Percentiles rank a stretch among this genome's conserved stretches.
phyloP scores from a whole-genome alignment of 305 asterid genomes.

The Vinca major region DNA sequence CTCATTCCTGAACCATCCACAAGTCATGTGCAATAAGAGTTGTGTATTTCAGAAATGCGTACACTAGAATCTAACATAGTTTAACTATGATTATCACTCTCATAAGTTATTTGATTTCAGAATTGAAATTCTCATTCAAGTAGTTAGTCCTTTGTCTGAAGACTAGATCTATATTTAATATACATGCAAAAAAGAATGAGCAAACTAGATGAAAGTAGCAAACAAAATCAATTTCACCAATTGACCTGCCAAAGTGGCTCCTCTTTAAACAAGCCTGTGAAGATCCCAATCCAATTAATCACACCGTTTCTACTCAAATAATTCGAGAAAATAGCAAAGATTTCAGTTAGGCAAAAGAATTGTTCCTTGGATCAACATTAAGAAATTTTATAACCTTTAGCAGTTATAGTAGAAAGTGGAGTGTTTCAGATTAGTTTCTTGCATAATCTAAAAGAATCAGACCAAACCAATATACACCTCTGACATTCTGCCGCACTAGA shows the following conservation, averaged over 20 bases:
- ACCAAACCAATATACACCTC: background rate
- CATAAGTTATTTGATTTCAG: background rate
- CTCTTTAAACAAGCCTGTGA: background rate
- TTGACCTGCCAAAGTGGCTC: background rate
- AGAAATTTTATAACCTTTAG: background rate
- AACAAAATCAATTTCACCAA: background rate
- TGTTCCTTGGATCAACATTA: background rate
- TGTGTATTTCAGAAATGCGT: background rate
- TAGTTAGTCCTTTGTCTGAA: background rate
- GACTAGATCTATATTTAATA: background rate
- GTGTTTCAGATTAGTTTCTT: background rate
- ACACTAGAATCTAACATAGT: background rate
- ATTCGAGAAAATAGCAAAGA: background rate
- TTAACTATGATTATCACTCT: background rate
- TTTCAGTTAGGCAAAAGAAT: background rate
- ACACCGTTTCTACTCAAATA: too few species aligned
- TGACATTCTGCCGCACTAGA: background rate
- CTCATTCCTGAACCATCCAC: background rate
- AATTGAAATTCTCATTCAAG: background rate
- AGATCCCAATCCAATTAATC: too few species aligned
- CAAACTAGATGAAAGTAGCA: background rate
- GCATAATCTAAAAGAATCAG: background rate
- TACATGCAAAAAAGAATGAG: too few species aligned
- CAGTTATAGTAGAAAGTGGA: background rate
- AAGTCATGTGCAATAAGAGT: background rate